Base-by-base conservation (phyloP, 83 land plant genomes). In the Thuja plicata region DNA sequence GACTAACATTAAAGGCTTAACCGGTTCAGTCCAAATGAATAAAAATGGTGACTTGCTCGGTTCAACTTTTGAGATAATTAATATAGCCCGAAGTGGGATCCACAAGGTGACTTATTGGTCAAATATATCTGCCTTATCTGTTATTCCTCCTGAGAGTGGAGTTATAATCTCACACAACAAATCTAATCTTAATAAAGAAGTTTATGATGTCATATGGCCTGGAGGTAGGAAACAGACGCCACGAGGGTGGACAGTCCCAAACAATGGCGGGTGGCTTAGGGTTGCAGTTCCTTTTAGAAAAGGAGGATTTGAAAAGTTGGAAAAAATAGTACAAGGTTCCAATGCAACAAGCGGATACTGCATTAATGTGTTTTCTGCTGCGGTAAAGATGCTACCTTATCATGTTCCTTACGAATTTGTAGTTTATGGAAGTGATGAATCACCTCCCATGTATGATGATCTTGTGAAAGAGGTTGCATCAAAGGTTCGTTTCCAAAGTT, bases 311-410 rank as follows among this genome's bases (percentile, higher is more conserved):
- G 90, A 52, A 12, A 96, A 93, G 57, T 95, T 96, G 84, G 93
- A 94, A 34, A 85, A 89, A 12, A 79, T 70, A 45, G 89, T 55
- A 12, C 27, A 21, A 76, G 94, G 92, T 38, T 86, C 94, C 19
- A 91, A 91, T 78, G 91, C 84, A 15, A 90, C 90, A 37, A 92
- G 90, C 81, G 99, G 99, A 12, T 98, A 92, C 86, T 95, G 97
- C 87, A 93, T 96, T 50, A 96, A 98, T 89, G 99, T 98, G 12
- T 98, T 98, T 88, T 74, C 76, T n/a, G 93, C 96, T 89, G 97
- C 97, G 15, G 89, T 95, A 40, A 89, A 91, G 82, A 89, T 92
- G 88, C 90, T 98, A 66, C 99, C 99, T 13, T 98, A 98, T 92
- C 90, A 96, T 52, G 92, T 98, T 43, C 92, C 97, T 0, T 95